phyloP scores from a whole-genome alignment of 345 rosid genomes.

The Salix purpurea region DNA sequence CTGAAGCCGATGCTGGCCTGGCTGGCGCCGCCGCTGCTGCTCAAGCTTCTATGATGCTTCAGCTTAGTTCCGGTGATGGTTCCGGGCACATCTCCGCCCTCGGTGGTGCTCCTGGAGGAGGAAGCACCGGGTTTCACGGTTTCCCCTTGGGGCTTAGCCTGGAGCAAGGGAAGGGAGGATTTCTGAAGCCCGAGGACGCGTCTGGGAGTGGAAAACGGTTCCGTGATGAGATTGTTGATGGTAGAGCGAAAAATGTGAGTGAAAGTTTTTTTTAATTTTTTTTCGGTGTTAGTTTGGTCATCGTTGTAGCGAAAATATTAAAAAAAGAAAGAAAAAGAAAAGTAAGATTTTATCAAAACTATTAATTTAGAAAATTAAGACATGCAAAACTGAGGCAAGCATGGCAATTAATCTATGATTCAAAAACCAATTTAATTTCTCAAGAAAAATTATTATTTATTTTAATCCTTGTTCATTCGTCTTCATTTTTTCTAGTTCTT shows the following conservation, averaged over 20 bases:
- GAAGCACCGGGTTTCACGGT: constrained; percentile 62
- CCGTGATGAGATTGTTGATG: constrained; percentile 63
- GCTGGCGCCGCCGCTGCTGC: constrained; percentile 35
- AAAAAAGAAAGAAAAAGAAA: not conserved
- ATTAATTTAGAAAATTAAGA: not conserved
- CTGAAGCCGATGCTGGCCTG: constrained; percentile 50
- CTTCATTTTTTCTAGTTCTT: not conserved
- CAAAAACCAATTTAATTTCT: not conserved
- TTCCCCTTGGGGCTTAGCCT: constrained; percentile 86
- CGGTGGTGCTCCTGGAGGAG: constrained; percentile 35
- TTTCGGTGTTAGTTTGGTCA: not conserved
- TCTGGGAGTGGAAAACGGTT: constrained; percentile 79
- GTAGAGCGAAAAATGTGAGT: constrained; percentile 78
- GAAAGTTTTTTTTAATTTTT: not conserved
- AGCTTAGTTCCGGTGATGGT: constrained; percentile 74
- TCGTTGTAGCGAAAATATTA: constrained; percentile 13
- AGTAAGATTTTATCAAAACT: not conserved
- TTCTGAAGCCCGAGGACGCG: constrained; percentile 69
- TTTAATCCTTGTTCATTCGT: not conserved
- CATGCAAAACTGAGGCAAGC: not conserved
- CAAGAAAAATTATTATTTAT: not conserved
- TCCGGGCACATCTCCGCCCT: constrained; percentile 46
- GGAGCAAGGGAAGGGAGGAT: constrained; percentile 84
- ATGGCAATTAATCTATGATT: not conserved
- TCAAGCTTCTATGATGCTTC: constrained; percentile 76